Conservation (phyloP, 176 grass and related monocot genomes). For the Avena eriantha region DNA sequence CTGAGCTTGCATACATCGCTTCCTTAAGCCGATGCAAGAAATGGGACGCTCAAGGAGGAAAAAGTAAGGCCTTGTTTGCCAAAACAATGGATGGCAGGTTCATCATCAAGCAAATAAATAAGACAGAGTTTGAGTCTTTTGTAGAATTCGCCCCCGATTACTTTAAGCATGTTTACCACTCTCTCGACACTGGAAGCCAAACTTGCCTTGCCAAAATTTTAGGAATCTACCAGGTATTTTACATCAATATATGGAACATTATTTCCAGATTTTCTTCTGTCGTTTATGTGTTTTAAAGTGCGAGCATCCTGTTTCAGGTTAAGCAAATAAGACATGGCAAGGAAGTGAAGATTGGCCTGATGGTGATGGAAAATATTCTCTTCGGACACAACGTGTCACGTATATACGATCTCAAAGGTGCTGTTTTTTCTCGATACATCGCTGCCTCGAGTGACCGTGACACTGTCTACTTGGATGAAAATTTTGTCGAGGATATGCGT, state of each 20-base stretch:
- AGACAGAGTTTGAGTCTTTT: slow-evolving; percentile 72
- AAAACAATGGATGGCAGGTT: slow-evolving; percentile 72
- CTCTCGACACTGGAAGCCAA: slow-evolving; percentile 57
- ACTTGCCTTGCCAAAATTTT: slow-evolving; percentile 77
- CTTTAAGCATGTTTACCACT: slow-evolving; percentile 65
- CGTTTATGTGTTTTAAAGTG: slow-evolving; percentile 15
- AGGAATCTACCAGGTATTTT: slow-evolving; percentile 67
- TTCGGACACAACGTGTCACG: slow-evolving; percentile 58
- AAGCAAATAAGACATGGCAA: slow-evolving; percentile 62
- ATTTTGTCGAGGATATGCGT: slow-evolving; percentile 64
- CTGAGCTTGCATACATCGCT: slow-evolving; percentile 59
- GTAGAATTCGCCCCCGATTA: slow-evolving; percentile 65
- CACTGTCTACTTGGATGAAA: slow-evolving; percentile 68
- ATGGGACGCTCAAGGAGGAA: slow-evolving; percentile 73
- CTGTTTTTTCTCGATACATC: slow-evolving; percentile 44
- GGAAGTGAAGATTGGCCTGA: slow-evolving; percentile 63
- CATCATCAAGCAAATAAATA: slow-evolving; percentile 78
- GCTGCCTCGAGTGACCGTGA: slow-evolving; percentile 38
- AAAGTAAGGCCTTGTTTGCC: slow-evolving; percentile 63
- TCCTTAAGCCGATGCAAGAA: slow-evolving; percentile 69
- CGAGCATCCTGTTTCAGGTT: slow-evolving; percentile 46
- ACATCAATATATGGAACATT: neutral
- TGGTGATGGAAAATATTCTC: slow-evolving; percentile 88
- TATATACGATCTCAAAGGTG: slow-evolving; percentile 68
- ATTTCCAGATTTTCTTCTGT: neutral